These are phyloP conservation scores for Mollisia scopiformis DNA, from an alignment of 2,329 filamentous ascomycete species.

Conservation along the genomic window DNA sequence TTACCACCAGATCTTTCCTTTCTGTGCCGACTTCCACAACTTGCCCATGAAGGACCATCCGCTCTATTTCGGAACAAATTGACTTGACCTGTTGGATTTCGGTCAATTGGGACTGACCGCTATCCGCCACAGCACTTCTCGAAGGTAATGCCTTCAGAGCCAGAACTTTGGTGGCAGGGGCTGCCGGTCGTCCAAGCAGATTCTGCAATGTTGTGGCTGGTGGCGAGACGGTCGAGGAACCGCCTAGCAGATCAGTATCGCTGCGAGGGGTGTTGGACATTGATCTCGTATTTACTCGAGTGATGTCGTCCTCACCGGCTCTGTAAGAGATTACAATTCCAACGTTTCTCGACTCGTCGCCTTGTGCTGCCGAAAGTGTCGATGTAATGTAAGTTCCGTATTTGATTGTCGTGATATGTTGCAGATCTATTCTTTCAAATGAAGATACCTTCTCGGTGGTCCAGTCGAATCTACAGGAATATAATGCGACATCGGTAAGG, in stretches of 20 bases:
- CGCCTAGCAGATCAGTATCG: conserved; percentile 22
- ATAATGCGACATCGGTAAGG: conserved; percentile 82
- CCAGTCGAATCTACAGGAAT: conserved; percentile 93
- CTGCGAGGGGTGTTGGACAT: conserved; percentile 56
- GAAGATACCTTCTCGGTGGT: conserved; percentile 90
- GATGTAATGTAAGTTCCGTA: conserved; percentile 90
- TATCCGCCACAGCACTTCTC: conserved; percentile 41
- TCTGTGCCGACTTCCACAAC: conserved; percentile 40
- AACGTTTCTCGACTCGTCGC: conserved; percentile 78
- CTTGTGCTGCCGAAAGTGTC: conserved; percentile 76
- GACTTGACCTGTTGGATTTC: conserved; percentile 40
- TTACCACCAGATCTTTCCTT: conserved; percentile 52
- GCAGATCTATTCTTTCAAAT: conserved; percentile 83
- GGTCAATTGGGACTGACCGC: conserved; percentile 22
- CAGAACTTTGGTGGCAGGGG: conserved; percentile 40
- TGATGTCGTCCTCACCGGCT: conserved; percentile 70
- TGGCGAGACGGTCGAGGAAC: conserved; percentile 8
- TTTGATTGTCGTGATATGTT: conserved; percentile 72
- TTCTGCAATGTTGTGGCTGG: conserved; percentile 15
- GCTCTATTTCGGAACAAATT: conserved; percentile 78
- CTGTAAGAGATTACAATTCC: conserved; percentile 82
- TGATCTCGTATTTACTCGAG: conserved; percentile 84
- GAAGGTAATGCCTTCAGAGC: conserved; percentile 60
- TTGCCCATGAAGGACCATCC: conserved; percentile 58
- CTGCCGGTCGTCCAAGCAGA: conserved; percentile 16